Evolutionary conservation across 495 filamentous ascomycete species (phyloP).

Genomic region (Thermochaetoides thermophila): DNA sequence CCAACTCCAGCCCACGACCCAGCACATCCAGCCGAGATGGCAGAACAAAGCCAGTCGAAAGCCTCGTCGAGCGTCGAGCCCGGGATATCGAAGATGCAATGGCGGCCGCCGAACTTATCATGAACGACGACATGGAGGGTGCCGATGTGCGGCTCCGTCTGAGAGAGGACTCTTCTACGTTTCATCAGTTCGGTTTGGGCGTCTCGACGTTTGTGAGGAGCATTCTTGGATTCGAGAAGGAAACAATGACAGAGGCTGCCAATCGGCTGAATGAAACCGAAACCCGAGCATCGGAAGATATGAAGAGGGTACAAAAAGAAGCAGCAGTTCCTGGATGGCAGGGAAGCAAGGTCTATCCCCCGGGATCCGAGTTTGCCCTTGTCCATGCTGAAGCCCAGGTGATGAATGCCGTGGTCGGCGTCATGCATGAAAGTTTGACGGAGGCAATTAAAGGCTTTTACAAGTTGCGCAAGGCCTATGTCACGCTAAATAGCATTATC

Average conservation of each 20-base stretch:
- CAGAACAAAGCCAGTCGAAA: conserved; percentile 14
- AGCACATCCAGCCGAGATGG: conserved; percentile 11
- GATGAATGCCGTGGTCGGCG: conserved; percentile 76
- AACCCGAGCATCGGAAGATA: conserved; percentile 57
- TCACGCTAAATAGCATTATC: conserved; percentile 64
- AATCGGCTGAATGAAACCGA: conserved; percentile 67
- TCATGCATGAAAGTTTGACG: conserved; percentile 84
- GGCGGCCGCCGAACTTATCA: conserved; percentile 43
- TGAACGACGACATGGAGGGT: conserved; percentile 85
- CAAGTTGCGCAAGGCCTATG: conserved; percentile 78
- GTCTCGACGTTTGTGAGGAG: conserved; percentile 74
- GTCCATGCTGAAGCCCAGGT: conserved; percentile 63
- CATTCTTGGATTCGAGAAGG: conserved; percentile 83
- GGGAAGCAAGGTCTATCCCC: conserved; percentile 44
- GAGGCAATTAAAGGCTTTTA: conserved; percentile 88
- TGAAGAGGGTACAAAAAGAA: conserved; percentile 54
- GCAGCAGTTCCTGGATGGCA: conserved; percentile 8
- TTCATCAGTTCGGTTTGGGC: conserved; percentile 74
- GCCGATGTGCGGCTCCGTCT: conserved; percentile 65
- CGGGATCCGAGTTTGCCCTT: conserved; percentile 74
- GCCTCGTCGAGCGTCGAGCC: conserved; percentile 13
- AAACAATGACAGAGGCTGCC: conserved; percentile 79
- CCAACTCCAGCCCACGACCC: conserved; percentile 12
- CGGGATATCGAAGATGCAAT: conserved; percentile 36
- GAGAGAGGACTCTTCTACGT: conserved; percentile 63